These are phyloP conservation scores for Thuidium tamariscinum DNA, from an alignment of 225 moss, liverwort and hornwort species.

Conservation along the genomic window DNA sequence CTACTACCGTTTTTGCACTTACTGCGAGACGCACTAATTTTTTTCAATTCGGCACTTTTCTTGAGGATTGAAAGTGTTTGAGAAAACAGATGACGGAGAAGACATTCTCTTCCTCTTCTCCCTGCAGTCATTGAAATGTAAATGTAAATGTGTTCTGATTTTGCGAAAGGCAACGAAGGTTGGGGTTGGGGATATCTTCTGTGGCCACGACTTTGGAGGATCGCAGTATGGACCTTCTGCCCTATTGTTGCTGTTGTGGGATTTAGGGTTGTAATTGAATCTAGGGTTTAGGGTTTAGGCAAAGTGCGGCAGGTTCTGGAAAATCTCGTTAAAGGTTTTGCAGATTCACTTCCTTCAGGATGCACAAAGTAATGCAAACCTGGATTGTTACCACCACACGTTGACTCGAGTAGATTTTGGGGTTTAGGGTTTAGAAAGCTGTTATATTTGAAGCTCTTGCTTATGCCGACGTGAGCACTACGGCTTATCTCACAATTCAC, in stretches of 20 bases:
- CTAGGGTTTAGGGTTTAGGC: not conserved
- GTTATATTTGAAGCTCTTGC: conserved; percentile 93
- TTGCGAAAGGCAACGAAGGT: conserved; percentile 52
- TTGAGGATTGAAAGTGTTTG: not conserved
- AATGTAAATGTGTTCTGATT: not conserved
- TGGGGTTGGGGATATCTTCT: conserved; percentile 48
- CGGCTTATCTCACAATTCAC: conserved; percentile 91
- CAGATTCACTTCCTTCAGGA: not conserved
- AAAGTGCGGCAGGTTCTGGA: not conserved
- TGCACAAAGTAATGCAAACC: not conserved
- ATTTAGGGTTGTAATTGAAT: not conserved
- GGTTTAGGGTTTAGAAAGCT: too few relatives aligned
- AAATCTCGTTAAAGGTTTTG: not conserved
- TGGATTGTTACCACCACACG: conserved; percentile 24
- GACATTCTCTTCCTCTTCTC: not conserved
- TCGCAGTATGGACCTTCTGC: conserved; percentile 27
- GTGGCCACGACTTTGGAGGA: conserved; percentile 60
- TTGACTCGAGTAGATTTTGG: conserved; percentile 73
- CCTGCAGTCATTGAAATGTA: not conserved
- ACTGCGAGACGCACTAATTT: not conserved
- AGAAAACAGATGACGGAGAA: not conserved
- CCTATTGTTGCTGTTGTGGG: not conserved
- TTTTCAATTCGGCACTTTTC: not conserved
- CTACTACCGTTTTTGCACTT: not conserved
- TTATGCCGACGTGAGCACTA: conserved; percentile 84